Base-by-base conservation (phyloP, 805 yeast genomes). In the Saccharomyces kudriavzevii region DNA sequence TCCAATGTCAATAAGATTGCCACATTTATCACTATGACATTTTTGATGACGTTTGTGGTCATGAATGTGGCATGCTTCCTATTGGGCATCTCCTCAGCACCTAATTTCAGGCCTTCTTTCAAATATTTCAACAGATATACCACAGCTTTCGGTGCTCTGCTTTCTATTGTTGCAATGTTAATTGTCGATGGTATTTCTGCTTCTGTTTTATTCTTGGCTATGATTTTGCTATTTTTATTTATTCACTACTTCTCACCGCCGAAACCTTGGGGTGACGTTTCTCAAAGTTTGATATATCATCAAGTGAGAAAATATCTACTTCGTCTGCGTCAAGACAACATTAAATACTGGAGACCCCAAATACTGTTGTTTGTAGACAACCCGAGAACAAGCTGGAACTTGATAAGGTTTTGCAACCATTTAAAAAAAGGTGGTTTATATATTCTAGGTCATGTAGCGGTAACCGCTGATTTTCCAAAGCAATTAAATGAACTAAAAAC, bases 321-420 rank as follows among this genome's bases (percentile, higher is more conserved):
- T 55, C 76, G 96, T 52, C 75, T 92, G 46, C 80, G 89, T 55
- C 89, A 89, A 62, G 96, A 94, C 64, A 95, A 92, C 67, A 97
- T 94, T 51, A 94, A 94, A 70, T 94, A 91, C 67, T 94, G 99
- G 99, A 77, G 99, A 61, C 99, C 99, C 0, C 99, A 94, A 68
- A 85, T 94, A 43, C 73, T 94, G 55, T 71, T 94, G 29, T 72
- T 94, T 31, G 92, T 91, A 45, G 98, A 94, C 63, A 87, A 89
- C 61, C 98, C 99, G 0, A 74, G 96, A 57, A 84, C 96, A 0
- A 80, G 91, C 29, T 92, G 97, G 97, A 88, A 86, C 60, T 73
- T 94, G 58, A 91, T 94, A 55, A 84, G 86, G 13, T 94, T 94
- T 63, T 94, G 99, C 72, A 94, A 94, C 65, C 90, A 90, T 68